A percentile compares a stretch with the other conserved stretches of the same genome.
These are phyloP conservation scores for Ceratocystis smalleyi DNA, from an alignment of 2,329 filamentous ascomycete genomes.

Conservation along the genomic window DNA sequence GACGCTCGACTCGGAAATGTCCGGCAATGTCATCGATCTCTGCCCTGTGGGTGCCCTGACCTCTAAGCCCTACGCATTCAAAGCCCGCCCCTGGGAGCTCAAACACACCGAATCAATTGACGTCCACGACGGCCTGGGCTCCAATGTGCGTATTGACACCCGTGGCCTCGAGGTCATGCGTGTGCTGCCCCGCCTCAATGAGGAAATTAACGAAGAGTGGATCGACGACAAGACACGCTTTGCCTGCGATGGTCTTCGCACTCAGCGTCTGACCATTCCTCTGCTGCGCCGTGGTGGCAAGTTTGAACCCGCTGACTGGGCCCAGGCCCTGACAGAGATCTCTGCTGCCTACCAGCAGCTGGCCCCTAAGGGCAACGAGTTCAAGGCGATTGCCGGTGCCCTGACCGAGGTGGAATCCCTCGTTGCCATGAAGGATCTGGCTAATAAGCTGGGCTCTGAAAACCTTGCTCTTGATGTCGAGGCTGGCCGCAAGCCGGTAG, in stretches of 20 bases:
- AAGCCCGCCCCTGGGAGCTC: conserved; percentile 89
- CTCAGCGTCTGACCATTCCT: conserved; percentile 85
- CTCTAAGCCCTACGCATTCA: conserved; percentile 96
- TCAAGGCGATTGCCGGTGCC: conserved; percentile 87
- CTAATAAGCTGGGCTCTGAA: conserved; percentile 90
- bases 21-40: conserved; percentile 93
- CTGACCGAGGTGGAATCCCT: conserved; percentile 84
- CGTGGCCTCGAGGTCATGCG: conserved; percentile 94
- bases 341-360: conserved; percentile 63
- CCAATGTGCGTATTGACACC: conserved; percentile 86
- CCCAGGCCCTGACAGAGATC: conserved; percentile 84
- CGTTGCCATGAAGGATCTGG: conserved; percentile 91
- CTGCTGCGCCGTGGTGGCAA: conserved; percentile 76
- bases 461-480: conserved; percentile 89
- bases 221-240: conserved; percentile 98
- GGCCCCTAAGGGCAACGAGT: conserved; percentile 76
- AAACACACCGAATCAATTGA: conserved; percentile 94
- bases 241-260: conserved; percentile 90
- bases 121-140: conserved; percentile 81
- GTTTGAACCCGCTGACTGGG: conserved; percentile 87
- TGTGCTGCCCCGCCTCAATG: conserved; percentile 79
- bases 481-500: conserved; percentile 63
- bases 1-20: conserved; percentile 86
- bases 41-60: conserved; percentile 94
- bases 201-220: conserved; percentile 98